A percentile compares a stretch with the other conserved stretches of the same genome.
Conservation (phyloP, 163 green algal species). For the Smithsoniella earleae region DNA sequence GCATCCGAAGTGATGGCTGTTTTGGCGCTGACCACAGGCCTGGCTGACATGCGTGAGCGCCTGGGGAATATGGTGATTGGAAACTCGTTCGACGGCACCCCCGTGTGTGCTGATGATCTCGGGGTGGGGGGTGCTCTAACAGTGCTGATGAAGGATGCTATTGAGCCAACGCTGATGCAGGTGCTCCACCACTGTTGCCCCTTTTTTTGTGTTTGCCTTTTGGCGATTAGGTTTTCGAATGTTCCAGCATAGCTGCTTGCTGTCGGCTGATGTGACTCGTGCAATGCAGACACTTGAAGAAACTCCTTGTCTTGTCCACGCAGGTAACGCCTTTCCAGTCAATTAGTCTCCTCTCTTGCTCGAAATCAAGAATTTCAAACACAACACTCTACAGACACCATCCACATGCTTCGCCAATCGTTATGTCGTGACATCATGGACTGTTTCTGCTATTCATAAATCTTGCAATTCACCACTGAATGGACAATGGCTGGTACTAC, state of each 20-base stretch:
- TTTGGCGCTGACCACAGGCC: constrained; percentile 71
- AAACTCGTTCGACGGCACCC: constrained; percentile 47
- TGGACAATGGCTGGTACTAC: too few relatives aligned
- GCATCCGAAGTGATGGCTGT: constrained; percentile 90
- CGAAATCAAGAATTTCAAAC: too few relatives aligned
- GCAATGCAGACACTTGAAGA: constrained; percentile 82
- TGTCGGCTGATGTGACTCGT: neutral
- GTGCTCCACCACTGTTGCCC: constrained; percentile 13
- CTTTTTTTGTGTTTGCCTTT: neutral
- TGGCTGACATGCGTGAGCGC: constrained; percentile 84
- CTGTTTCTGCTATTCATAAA: neutral
- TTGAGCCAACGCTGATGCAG: constrained; percentile 91
- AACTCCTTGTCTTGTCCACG: constrained; percentile 89
- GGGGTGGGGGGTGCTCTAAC: constrained; percentile 86
- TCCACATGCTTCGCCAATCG: constrained; percentile 1
- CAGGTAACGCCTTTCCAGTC: constrained; percentile 41
- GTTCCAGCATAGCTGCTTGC: neutral
- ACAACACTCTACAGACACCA: too few relatives aligned
- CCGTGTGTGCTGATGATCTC: constrained; percentile 88
- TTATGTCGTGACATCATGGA: neutral
- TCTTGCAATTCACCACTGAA: too few relatives aligned
- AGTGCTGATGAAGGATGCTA: constrained; percentile 94
- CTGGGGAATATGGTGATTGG: constrained; percentile 86
- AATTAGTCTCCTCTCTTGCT: constrained; percentile 57
- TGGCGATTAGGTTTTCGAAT: neutral